Percentiles rank a stretch among this genome's conserved stretches.
Conservation (phyloP, 2,329 filamentous ascomycete species). For the Aspergillus phoenicis region DNA sequence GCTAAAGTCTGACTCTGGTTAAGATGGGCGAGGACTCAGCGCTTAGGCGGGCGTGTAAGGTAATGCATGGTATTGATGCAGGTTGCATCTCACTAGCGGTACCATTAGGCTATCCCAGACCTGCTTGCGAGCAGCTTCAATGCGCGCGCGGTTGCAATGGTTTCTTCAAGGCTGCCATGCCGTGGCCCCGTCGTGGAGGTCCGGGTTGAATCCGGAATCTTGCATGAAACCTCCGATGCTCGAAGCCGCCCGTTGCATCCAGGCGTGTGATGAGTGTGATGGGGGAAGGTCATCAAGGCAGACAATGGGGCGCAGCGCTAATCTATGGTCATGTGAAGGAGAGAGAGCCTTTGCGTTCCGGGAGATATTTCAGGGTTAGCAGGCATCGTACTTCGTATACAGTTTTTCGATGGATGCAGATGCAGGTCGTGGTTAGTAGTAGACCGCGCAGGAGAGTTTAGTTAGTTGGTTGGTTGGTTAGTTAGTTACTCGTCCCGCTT, state of each 20-base stretch:
- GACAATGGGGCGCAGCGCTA: slow-evolving; percentile 4
- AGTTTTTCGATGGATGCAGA: not conserved
- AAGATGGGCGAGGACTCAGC: slow-evolving; percentile 8
- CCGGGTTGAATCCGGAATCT: not conserved
- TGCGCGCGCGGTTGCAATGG: not conserved
- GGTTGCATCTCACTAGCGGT: slow-evolving; percentile 6
- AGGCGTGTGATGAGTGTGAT: not conserved
- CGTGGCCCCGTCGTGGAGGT: not conserved
- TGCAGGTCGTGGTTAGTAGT: too few species aligned
- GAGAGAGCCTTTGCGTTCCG: not conserved
- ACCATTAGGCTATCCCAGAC: slow-evolving; percentile 7
- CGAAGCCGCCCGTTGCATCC: not conserved
- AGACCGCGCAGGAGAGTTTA: too few species aligned
- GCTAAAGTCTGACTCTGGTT: slow-evolving; percentile 14
- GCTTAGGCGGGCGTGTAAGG: slow-evolving; percentile 8
- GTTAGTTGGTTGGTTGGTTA: too few species aligned
- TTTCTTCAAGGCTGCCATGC: not conserved
- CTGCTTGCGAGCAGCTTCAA: not conserved
- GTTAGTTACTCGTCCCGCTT: not conserved
- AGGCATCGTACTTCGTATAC: not conserved
- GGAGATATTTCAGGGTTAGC: not conserved
- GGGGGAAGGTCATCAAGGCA: not conserved
- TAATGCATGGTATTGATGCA: slow-evolving; percentile 6
- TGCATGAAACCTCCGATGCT: not conserved
- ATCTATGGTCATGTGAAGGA: not conserved